Conservation (phyloP, 2,329 filamentous ascomycete genomes). For the Colletotrichum neosansevieriae region DNA sequence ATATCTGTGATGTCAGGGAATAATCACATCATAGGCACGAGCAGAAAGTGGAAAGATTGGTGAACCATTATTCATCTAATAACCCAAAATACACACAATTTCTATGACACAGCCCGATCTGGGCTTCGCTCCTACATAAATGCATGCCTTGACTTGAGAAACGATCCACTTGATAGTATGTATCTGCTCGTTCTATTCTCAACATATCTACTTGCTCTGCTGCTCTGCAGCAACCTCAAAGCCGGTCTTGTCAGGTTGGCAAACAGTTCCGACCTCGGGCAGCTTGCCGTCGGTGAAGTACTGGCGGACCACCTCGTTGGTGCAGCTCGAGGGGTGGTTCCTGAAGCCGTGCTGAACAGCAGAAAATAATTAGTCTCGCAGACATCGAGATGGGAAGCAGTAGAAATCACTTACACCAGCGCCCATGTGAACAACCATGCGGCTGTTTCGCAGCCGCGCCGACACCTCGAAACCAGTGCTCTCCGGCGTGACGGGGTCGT, state of each 20-base stretch:
- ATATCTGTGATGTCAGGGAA: too few species aligned
- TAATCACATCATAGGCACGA: too few species aligned
- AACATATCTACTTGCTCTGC: background rate
- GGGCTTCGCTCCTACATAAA: too few species aligned
- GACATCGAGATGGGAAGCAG: too few species aligned
- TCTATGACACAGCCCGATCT: too few species aligned
- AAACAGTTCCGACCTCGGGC: background rate
- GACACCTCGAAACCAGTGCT: background rate
- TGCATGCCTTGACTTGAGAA: too few species aligned
- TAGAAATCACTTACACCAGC: background rate
- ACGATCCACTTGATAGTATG: too few species aligned
- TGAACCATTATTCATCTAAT: too few species aligned
- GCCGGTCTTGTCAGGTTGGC: constrained; percentile 2
- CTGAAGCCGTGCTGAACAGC: background rate
- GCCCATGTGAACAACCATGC: background rate
- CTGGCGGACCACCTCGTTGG: background rate
- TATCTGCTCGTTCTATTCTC: too few species aligned
- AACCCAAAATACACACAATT: too few species aligned
- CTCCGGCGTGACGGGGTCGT: constrained; percentile 3
- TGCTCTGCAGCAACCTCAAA: background rate
- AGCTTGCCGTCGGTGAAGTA: constrained; percentile 14
- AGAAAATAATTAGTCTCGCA: background rate
- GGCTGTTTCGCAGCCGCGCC: constrained; percentile 2
- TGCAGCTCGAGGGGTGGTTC: constrained; percentile 4
- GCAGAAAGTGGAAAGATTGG: too few species aligned